These are phyloP conservation scores for Cenchrus purpureus DNA, from an alignment of 176 grass and related monocot genomes.

Conservation along the genomic window DNA sequence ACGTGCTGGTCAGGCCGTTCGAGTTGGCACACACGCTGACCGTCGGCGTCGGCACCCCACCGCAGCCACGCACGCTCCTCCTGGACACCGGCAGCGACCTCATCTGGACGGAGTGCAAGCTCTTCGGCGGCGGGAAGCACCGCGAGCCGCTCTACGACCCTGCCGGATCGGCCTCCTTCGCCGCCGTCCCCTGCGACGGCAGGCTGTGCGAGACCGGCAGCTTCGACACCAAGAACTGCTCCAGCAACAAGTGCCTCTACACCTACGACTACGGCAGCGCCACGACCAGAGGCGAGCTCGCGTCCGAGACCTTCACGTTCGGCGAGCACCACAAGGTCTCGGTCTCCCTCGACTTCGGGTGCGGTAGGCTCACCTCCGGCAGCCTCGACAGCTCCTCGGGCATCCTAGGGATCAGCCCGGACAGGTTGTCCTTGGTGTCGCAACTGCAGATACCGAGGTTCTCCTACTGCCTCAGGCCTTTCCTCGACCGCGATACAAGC, in stretches of 20 bases:
- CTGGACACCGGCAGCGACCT: constrained; percentile 61
- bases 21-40: constrained; percentile 17
- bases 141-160: constrained; percentile 49
- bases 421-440: constrained; percentile 15
- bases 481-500: constrained; percentile 1
- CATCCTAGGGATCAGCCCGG: constrained; percentile 39
- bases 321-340: constrained; percentile 25
- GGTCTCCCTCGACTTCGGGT: constrained; percentile 39
- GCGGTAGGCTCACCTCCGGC: constrained; percentile 12
- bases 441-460: constrained; percentile 16
- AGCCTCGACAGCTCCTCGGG: constrained; percentile 10
- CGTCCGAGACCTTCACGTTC: constrained; percentile 59
- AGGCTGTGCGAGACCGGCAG: constrained; percentile 45
- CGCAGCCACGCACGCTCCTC: constrained; percentile 41
- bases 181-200: constrained; percentile 42
- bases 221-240: constrained; percentile 36
- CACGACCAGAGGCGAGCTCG: constrained; percentile 32
- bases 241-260: constrained; percentile 45
- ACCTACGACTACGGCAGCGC: constrained; percentile 44
- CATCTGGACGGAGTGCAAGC: constrained; percentile 75
- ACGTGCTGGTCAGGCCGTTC: constrained; percentile 4
- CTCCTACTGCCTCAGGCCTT: constrained; percentile 41
- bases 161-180: constrained; percentile 42
- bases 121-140: constrained; percentile 14
- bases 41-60: constrained; percentile 55